phyloP scores from a whole-genome alignment of 495 filamentous ascomycete genomes.

The Podospora bellae-mahoneyi region DNA sequence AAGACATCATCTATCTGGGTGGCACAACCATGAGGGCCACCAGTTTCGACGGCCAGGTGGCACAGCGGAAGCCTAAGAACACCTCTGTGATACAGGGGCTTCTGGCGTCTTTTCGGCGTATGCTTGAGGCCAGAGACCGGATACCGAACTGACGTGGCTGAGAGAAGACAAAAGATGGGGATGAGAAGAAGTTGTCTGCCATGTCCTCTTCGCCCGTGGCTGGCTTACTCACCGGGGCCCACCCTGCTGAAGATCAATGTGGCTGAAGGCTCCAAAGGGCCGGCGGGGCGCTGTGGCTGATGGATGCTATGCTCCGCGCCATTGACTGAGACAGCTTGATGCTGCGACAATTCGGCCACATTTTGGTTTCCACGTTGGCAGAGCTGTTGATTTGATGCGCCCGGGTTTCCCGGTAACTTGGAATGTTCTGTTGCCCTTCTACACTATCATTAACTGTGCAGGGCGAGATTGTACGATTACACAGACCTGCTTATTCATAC shows the following conservation, averaged over 20 bases:
- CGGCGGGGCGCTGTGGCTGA: conserved; percentile 2
- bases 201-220: too few species aligned
- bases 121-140: not conserved
- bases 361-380: conserved; percentile 6
- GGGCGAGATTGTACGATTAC: not conserved
- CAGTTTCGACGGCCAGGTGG: not conserved
- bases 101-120: not conserved
- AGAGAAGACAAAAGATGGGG: not conserved
- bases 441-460: not conserved
- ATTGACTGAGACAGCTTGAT: conserved; percentile 22
- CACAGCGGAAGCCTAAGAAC: not conserved
- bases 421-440: not conserved
- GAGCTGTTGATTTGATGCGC: not conserved
- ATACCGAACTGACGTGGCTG: not conserved
- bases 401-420: not conserved
- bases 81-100: not conserved
- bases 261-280: not conserved
- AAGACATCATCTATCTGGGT: not conserved
- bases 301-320: conserved; percentile 1
- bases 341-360: conserved; percentile 16
- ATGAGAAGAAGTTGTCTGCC: not conserved
- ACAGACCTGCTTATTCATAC: not conserved
- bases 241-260: not conserved
- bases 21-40: not conserved
- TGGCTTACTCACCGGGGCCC: not conserved